Base-by-base conservation (phyloP, 2,329 filamentous ascomycete genomes). In the Xylariales sp. region DNA sequence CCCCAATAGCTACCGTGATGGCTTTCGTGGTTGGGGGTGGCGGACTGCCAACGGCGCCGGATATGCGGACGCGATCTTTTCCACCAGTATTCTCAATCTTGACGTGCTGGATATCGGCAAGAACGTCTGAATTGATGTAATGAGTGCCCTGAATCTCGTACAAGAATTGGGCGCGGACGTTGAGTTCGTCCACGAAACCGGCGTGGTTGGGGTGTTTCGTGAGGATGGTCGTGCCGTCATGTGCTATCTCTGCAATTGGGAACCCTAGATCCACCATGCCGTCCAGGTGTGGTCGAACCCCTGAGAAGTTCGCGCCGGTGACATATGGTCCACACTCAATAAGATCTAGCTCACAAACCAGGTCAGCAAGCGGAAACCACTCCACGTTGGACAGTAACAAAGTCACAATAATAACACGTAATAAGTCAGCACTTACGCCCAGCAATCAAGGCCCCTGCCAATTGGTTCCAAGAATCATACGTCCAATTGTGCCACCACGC, bases 81-180 rank as follows among this genome's bases (percentile, higher is more conserved):
- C 16, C 34, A n/a, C 32, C 32, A 7, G 15, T 37, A n/a, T 37
- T 24, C 6, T 55, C 57, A 35, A 65, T 52, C 9, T 44, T 38
- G 10, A 65, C 44, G 34, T 59, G 43, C 4, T 48, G 46, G 14
- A 61, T 50, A 38, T 57, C 39, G 0, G 64, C 66, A 7, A 63
- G 63, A 1, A 70, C 65, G 39, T 72, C 69, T 0, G 63, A 64
- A 20, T 72, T 70, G 11, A 68, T 40, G 39, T 71, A 71, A 0
- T 64, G 41, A 4, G 67, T 63, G 0, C 69, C 69, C 14, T 71
- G 69, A 15, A 71, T 51, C 39, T 71, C 69, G 31, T 71, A 71
- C 4, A 71, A 47, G 2, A 72, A 54, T 42, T 72, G 69, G 0
- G 53, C 57, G 0, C 51, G 59, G 18, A 53, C 53, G 1, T 58